Evolutionary conservation across 2,329 filamentous ascomycete species (phyloP), one percentile per base, ranked within the genome.

Genomic region (Podosphaera xanthii): DNA sequence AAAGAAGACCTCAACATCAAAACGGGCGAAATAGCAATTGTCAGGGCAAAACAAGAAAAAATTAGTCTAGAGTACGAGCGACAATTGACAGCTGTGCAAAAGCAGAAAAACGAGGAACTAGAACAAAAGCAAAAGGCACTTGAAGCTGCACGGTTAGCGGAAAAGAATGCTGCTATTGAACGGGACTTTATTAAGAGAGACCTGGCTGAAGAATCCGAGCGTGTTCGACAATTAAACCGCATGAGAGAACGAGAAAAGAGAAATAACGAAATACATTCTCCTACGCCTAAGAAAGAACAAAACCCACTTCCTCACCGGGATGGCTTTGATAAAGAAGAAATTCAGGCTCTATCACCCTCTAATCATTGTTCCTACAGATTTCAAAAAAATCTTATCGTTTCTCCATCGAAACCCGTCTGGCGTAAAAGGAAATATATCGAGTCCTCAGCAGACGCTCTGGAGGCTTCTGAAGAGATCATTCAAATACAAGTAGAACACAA

Each of bases 101-200:
- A 82, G 63, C 70, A 78, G 62, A 80, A 82, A 64, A 76, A 76
- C 1, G 84, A 88, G 57, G 78, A 84, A 62, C 60, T 81, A 8
- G 77, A 78, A 4, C 81, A 78, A 65, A 77, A 84, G 57, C 79
- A 84, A 61, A 76, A 77, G 8, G 77, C 82, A 8, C 73, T 84
- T 3, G 82, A 88, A 62, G 76, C 75, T 5, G 78, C 82, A n/a
- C 73, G 78, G 36, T 79, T 79, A 9, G 81, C 85, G 30, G 76
- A 83, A 61, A 80, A 82, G 64, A 80, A 76, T 61, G 78, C 80
- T 57, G 75, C 79, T 59, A 87, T 83, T 0, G 83, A 87, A 68
- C 77, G 84, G 61, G 77, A 83, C 63, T 92, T 92, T 67, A 73
- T 85, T 35, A 79, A 83, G 66, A 80, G 85, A 62, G 86, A 91